A percentile compares a stretch with the other conserved stretches of the same genome.
Conservation (phyloP, 2,329 filamentous ascomycete genomes). For the Magnaporthiopsis rhizophila region DNA sequence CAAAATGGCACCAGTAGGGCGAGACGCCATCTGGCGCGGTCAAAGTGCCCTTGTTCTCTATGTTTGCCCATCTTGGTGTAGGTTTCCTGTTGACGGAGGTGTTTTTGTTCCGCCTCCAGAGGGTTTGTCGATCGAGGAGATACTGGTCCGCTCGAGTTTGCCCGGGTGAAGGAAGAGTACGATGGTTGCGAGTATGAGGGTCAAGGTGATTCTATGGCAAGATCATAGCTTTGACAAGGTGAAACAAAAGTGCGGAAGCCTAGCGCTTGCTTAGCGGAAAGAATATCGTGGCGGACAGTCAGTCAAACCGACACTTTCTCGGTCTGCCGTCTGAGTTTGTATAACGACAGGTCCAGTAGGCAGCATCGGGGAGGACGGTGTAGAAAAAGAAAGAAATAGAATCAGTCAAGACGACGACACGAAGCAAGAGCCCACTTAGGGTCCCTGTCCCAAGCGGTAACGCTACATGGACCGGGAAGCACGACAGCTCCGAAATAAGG, state of each 20-base stretch:
- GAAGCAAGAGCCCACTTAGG: not conserved
- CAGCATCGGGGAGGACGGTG: no score
- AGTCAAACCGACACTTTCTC: not conserved
- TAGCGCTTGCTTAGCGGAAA: not conserved
- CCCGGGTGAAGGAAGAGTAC: not conserved
- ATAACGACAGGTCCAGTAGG: not conserved
- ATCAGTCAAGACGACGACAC: not conserved
- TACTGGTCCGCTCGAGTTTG: not conserved
- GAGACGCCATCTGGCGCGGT: conserved; percentile 42
- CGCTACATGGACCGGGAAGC: not conserved
- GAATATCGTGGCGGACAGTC: not conserved
- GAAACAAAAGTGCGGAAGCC: not conserved
- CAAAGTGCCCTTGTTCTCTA: conserved; percentile 44
- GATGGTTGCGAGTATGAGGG: not conserved
- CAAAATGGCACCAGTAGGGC: conserved; percentile 41
- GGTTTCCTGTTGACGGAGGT: not conserved
- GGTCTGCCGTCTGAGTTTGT: not conserved
- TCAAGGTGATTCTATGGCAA: not conserved
- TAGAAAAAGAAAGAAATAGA: not conserved
- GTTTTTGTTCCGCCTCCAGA: not conserved
- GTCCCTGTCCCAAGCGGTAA: not conserved
- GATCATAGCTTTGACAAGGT: not conserved
- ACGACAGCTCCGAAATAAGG: not conserved
- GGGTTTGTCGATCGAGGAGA: not conserved
- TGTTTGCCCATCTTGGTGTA: conserved; percentile 21